Evolutionary conservation across 75 land plant species (phyloP), one percentile per base, ranked within the genome.

Genomic region (Cupressus sempervirens): DNA sequence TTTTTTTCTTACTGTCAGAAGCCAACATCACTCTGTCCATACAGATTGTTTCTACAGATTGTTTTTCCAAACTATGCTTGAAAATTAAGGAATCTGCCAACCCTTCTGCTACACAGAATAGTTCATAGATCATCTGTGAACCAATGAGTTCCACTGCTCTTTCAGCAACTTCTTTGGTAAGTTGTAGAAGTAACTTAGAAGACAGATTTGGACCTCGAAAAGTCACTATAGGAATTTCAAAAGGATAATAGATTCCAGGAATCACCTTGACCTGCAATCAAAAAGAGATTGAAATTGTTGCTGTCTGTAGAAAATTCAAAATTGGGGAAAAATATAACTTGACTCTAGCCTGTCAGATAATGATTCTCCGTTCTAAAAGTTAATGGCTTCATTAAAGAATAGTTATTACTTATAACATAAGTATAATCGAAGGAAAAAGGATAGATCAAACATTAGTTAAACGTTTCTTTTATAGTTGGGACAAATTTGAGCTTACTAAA

Each of bases 81-180:
- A 41, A 23, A 20, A 86, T 83, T 30, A 87, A 76, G 40, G 81
- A 76, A 20, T 76, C 76, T 52, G 81, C 88, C 56, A 82, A 34
- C 13, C 86, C 89, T 45, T 68, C 82, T 48, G 89, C 89, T 8
- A 53, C 38, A 54, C 79, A 72, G 53, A 83, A 72, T 16, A 88
- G 88, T 23, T 88, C 89, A 86, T 88, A 88, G 32, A 88, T 38
- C 89, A 88, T 88, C 20, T 84, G 88, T 50, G 32, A 50, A 72
- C 85, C 84, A 14, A 83, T 23, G 23, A 87, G 54, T 76, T 88
- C 80, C 23, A 52, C 62, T 68, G 88, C 89, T 46, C 65, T 30
- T 40, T 86, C 77, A 26, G 41, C 88, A 73, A 86, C 74, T 48
- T 86, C 50, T 72, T 48, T 72, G 26, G 89, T 88, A n/a, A 88